Conservation (phyloP, 2,329 filamentous ascomycete species). For the Exophiala sp. region DNA sequence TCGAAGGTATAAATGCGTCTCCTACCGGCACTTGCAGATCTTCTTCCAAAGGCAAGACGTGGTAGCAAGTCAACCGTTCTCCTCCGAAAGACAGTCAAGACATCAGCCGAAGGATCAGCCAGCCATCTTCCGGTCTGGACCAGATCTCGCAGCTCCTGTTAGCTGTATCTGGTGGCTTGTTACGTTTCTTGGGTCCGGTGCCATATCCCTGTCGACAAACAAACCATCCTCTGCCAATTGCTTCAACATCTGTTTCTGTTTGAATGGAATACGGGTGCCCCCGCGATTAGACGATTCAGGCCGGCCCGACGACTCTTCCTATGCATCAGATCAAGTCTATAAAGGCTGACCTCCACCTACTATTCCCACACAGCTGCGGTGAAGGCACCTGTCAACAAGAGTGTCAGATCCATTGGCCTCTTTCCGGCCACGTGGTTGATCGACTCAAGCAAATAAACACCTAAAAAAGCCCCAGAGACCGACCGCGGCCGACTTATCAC, state of each 20-base stretch:
- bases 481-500: not conserved
- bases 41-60: not conserved
- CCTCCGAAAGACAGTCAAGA: not conserved
- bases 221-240: not conserved
- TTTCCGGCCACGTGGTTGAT: constrained; percentile 12
- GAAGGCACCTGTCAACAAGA: constrained; percentile 23
- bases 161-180: not conserved
- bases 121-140: not conserved
- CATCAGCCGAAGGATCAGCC: not conserved
- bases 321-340: constrained; percentile 24
- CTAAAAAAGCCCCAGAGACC: constrained; percentile 1
- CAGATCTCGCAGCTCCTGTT: not conserved
- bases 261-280: no score
- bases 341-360: constrained; percentile 20
- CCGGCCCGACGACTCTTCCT: constrained; percentile 1
- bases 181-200: not conserved
- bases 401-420: constrained; percentile 19
- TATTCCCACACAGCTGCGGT: constrained; percentile 20
- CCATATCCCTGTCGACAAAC: not conserved
- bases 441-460: constrained; percentile 3
- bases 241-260: not conserved
- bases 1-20: constrained; percentile 12
- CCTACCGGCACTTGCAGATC: not conserved
- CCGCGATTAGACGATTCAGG: not conserved
- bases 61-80: not conserved